Conservation (phyloP, 2,329 filamentous ascomycete species). For the Epicoccum nigrum region DNA sequence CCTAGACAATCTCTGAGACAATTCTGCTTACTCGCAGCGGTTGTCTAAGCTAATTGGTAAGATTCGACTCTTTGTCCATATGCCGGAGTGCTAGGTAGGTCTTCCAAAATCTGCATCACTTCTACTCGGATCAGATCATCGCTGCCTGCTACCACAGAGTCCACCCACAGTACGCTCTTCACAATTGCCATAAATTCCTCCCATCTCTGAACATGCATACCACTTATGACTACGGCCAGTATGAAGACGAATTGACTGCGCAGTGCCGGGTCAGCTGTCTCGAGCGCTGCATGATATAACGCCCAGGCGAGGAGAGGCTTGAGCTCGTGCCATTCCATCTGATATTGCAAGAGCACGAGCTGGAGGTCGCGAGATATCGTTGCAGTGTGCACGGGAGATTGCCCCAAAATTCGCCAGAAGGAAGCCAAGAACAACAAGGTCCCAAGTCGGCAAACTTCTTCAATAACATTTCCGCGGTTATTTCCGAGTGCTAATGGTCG, state of each 20-base stretch:
- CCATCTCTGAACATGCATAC: slow-evolving; percentile 30
- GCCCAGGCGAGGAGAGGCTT: slow-evolving; percentile 37
- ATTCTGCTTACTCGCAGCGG: too few species aligned
- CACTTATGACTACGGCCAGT: slow-evolving; percentile 33
- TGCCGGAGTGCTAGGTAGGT: neutral
- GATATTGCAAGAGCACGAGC: slow-evolving; percentile 25
- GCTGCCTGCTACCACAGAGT: slow-evolving; percentile 31
- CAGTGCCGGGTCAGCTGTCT: slow-evolving; percentile 31
- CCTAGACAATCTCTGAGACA: too few species aligned
- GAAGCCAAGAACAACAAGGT: slow-evolving; percentile 37
- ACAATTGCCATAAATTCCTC: slow-evolving; percentile 31
- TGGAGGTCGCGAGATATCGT: slow-evolving; percentile 31
- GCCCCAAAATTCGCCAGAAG: slow-evolving; percentile 34
- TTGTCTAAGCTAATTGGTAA: too few species aligned
- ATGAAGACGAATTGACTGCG: slow-evolving; percentile 36
- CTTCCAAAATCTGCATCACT: slow-evolving; percentile 31
- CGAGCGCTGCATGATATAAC: slow-evolving; percentile 36
- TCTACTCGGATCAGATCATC: slow-evolving; percentile 34
- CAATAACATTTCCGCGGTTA: slow-evolving; percentile 26
- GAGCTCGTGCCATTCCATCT: slow-evolving; percentile 37
- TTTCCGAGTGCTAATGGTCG: slow-evolving; percentile 26
- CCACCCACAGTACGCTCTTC: slow-evolving; percentile 40
- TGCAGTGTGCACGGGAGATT: slow-evolving; percentile 34
- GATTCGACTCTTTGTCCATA: neutral
- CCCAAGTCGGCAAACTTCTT: slow-evolving; percentile 40